Evolutionary conservation across 2,329 filamentous ascomycete species (phyloP), one percentile per base, ranked within the genome.

Genomic region (Penicillium sp.): DNA sequence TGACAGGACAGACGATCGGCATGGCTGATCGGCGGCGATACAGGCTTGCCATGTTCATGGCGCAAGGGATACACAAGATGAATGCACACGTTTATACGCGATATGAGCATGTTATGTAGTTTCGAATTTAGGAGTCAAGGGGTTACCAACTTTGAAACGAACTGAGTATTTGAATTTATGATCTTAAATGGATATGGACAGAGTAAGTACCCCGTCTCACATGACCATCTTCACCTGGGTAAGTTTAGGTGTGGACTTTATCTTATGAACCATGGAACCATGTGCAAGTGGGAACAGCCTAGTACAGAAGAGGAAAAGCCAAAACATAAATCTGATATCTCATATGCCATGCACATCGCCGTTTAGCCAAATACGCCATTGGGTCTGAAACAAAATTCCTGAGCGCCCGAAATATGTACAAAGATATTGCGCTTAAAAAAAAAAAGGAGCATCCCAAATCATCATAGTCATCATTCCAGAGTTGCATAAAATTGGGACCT

Each of bases 291-390:
- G 44, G 51, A 35, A 33, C 35, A 46, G 10, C 9, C 50, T 56
- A 56, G 53, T 38, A 45, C 40, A 19, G 14, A 47, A 55, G 14
- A 26, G 52, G 51, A 28, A 50, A 55, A 51, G 47, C 28, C 35
- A 26, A 37, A 47, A 45, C 46, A 50, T 26, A 57, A 53, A 61
- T 61, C 53, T 62, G 62, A 64, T 61, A 48, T 35, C 56, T 65
- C 62, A 65, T 64, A 64, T 65, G 58, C 56, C 40, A 61, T 62
- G 59, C 61, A 54, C 40, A 45, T 51, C 42, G 49, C 38, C 37
- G 30, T 31, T 42, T 10, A 31, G 25, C 14, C 28, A 46, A 40
- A 41, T 30, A 47, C 55, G 50, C 54, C 42, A 53, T 22, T 22
- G 3, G 26, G 35, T 41, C 41, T 47, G 52, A 58, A 53, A 59